Conservation (phyloP, 768 basidiomycete species). For the Tylopilus balloui region DNA sequence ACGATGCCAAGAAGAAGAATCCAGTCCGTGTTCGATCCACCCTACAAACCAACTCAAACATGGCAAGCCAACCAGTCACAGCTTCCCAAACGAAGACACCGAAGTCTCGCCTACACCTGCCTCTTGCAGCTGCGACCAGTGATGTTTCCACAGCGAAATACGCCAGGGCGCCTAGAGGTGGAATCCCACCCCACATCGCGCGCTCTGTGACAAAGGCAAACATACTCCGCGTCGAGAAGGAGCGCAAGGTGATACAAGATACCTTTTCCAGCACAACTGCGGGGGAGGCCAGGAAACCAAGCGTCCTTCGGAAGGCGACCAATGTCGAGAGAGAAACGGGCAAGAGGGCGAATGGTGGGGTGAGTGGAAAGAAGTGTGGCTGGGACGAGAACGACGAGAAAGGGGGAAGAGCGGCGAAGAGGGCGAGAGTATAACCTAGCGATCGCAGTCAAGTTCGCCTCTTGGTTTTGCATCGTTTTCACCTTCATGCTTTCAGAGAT, state of each 20-base stretch:
- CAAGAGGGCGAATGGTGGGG: neutral
- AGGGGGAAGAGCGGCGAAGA: conserved; percentile 32
- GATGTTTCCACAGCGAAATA: neutral
- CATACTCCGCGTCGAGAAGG: conserved; percentile 23
- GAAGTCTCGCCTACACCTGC: conserved; percentile 5
- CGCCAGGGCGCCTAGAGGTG: conserved; percentile 25
- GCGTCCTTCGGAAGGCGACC: conserved; percentile 19
- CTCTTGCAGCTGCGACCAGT: neutral
- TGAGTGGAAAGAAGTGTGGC: conserved; percentile 38
- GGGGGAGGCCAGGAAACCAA: conserved; percentile 20
- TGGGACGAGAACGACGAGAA: conserved; percentile 76
- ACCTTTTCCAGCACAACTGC: conserved; percentile 2
- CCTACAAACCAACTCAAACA: neutral
- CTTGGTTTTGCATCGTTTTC: neutral
- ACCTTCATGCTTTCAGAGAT: conserved; percentile 9
- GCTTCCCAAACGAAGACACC: neutral
- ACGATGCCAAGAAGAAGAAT: neutral
- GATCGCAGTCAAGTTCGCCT: neutral
- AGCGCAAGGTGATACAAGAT: conserved; percentile 19
- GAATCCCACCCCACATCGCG: conserved; percentile 30
- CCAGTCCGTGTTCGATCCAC: neutral
- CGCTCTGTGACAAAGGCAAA: conserved; percentile 29
- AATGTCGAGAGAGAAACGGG: neutral
- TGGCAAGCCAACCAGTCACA: neutral
- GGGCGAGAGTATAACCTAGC: conserved; percentile 6